Conservation (phyloP, 176 grass and related monocot species). For the Alloteropsis semialata region DNA sequence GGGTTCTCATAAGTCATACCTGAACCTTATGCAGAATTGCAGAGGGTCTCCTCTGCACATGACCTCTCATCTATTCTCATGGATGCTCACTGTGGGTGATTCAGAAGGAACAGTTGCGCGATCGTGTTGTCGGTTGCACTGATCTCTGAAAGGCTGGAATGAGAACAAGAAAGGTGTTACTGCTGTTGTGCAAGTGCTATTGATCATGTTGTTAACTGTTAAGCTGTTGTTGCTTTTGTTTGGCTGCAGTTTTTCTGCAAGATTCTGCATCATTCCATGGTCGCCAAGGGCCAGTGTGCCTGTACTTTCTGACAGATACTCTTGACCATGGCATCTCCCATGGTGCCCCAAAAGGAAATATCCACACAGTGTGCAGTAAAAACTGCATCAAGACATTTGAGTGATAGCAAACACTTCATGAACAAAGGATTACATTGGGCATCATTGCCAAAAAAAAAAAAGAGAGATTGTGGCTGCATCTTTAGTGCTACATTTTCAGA, state of each 20-base stretch:
- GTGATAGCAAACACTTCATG: neutral
- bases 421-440: neutral
- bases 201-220: conserved; percentile 2
- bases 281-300: neutral
- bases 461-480: no score
- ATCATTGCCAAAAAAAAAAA: neutral
- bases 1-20: neutral
- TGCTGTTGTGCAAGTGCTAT: neutral
- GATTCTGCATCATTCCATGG: conserved; percentile 36
- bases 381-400: neutral
- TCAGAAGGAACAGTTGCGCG: neutral
- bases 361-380: neutral
- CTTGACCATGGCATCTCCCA: conserved; percentile 28
- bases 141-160: neutral
- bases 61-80: neutral
- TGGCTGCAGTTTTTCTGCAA: conserved; percentile 28
- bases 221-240: conserved; percentile 30
- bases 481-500: neutral
- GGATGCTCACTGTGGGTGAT: neutral
- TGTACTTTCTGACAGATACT: conserved; percentile 36
- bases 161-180: neutral
- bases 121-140: neutral
- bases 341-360: conserved; percentile 27
- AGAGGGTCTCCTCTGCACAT: neutral
- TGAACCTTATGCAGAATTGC: neutral